A percentile compares a stretch with the other conserved stretches of the same genome.
Conservation (phyloP, 352 stramenopile genomes). For the Pythium folliculosum region DNA sequence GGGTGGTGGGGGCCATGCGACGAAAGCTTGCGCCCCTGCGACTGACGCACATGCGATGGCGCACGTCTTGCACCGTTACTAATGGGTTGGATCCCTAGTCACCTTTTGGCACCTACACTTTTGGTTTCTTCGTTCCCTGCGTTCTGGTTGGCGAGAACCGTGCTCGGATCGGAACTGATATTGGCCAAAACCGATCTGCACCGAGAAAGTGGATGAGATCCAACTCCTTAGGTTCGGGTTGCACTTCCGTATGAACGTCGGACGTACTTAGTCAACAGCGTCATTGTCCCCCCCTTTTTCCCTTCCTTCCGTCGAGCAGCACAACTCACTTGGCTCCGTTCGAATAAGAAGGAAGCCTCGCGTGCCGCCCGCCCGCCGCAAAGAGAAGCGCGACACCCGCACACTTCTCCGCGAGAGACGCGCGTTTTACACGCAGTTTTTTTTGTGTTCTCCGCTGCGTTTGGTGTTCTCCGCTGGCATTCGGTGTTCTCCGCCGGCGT, state of each 20-base stretch:
- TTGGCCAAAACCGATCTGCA: constrained; percentile 13
- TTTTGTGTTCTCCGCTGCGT: not conserved
- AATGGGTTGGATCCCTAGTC: constrained; percentile 16
- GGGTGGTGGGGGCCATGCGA: not conserved
- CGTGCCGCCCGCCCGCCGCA: not conserved
- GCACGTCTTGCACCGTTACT: constrained; percentile 18
- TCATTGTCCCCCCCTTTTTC: constrained; percentile 16
- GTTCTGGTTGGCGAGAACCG: constrained; percentile 7
- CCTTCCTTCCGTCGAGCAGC: constrained; percentile 15
- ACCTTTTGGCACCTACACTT: constrained; percentile 29
- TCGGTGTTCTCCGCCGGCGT: not conserved
- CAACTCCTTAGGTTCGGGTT: constrained; percentile 22
- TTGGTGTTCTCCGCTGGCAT: not conserved
- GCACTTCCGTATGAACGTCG: constrained; percentile 13
- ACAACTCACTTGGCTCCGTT: constrained; percentile 26
- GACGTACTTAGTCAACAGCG: constrained; percentile 20
- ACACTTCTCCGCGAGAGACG: too few species aligned
- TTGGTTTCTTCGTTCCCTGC: constrained; percentile 1
- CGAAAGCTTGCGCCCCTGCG: constrained; percentile 4
- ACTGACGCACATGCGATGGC: constrained; percentile 27
- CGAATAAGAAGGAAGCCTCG: constrained; percentile 30
- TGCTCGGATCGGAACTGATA: not conserved
- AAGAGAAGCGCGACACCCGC: not conserved
- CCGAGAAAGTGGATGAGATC: not conserved
- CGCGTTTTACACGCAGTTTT: too few species aligned